Percentiles rank a stretch among this genome's conserved stretches.
These are phyloP conservation scores for Lycium ferocissimum DNA, from an alignment of 257 asterid genomes.

Conservation along the genomic window DNA sequence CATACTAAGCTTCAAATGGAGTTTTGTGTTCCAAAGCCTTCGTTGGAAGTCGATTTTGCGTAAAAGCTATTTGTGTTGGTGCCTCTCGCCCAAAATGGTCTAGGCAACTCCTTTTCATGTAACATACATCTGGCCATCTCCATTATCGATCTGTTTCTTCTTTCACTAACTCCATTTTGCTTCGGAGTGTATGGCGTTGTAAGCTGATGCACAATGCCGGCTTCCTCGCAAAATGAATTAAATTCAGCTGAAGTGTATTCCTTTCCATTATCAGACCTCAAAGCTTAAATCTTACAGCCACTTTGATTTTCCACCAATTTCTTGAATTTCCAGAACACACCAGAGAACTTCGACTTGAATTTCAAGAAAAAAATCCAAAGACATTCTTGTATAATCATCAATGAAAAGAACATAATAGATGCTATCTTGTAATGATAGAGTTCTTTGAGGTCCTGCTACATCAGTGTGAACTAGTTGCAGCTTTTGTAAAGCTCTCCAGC, in stretches of 20 bases:
- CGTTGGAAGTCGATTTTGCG: constrained; percentile 2
- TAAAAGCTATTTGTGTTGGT: neutral
- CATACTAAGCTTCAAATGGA: constrained; percentile 21
- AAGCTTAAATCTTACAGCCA: neutral
- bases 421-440: neutral
- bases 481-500: neutral
- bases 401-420: neutral
- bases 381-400: neutral
- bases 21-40: neutral
- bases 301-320: neutral
- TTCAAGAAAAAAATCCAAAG: neutral
- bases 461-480: neutral
- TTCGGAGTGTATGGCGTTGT: neutral
- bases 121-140: neutral
- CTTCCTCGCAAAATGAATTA: too few relatives aligned
- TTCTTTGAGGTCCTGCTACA: neutral
- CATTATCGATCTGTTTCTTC: neutral
- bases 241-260: too few relatives aligned
- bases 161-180: neutral
- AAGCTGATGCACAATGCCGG: too few relatives aligned
- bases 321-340: neutral
- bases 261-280: neutral
- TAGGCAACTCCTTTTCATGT: neutral
- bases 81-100: too few relatives aligned
- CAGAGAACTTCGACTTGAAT: neutral